Conservation (phyloP, 139 green algal genomes). For the Diplosphaera chodatii region DNA sequence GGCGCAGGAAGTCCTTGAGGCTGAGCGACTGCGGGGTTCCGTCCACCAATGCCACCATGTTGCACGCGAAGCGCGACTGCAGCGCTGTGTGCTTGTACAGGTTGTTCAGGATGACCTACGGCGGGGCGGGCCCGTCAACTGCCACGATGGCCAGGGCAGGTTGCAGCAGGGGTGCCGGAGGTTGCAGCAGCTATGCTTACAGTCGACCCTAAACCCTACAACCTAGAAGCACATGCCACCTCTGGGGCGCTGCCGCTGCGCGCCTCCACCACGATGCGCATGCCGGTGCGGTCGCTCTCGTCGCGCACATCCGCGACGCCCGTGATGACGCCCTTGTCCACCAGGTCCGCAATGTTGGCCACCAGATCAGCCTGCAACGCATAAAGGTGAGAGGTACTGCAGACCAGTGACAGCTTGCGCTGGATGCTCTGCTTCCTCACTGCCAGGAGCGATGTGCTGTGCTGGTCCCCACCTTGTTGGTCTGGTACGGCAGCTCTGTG, state of each 20-base stretch:
- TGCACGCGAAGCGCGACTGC: conserved; percentile 67
- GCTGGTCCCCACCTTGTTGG: conserved; percentile 68
- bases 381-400: too few species aligned
- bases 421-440: neutral
- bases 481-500: conserved; percentile 87
- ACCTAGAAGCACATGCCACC: neutral
- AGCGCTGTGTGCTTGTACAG: conserved; percentile 80
- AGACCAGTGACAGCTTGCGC: too few species aligned
- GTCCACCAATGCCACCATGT: conserved; percentile 77
- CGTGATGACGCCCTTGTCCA: conserved; percentile 59
- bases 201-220: too few species aligned
- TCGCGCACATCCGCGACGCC: conserved; percentile 87
- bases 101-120: conserved; percentile 63
- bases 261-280: conserved; percentile 90
- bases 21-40: conserved; percentile 48
- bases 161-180: too few species aligned
- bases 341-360: conserved; percentile 74
- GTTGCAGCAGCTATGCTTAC: too few species aligned
- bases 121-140: too few species aligned
- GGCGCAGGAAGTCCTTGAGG: conserved; percentile 60
- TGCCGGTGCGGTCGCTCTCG: conserved; percentile 85
- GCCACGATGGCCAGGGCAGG: too few species aligned
- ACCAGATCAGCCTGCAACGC: conserved; percentile 29
- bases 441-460: neutral
- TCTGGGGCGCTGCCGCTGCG: conserved; percentile 30